Conservation (phyloP, 129 eudicot genomes). For the Artemisia annua region DNA sequence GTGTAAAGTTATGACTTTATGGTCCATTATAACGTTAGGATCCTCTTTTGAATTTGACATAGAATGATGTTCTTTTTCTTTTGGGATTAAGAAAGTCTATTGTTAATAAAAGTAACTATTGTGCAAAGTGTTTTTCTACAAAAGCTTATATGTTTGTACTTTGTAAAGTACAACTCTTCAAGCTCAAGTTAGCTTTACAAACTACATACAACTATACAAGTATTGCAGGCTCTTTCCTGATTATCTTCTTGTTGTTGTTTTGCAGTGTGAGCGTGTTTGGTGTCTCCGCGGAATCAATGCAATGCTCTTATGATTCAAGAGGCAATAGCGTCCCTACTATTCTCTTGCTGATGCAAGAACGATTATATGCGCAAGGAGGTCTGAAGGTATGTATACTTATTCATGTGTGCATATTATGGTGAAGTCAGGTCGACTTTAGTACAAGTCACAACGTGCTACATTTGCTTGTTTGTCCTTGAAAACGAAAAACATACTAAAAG, state of each 20-base stretch:
- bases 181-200: background rate
- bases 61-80: background rate
- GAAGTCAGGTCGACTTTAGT: no score
- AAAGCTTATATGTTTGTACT: no score
- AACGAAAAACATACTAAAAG: no score
- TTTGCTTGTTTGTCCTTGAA: no score
- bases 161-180: no score
- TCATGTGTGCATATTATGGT: no score
- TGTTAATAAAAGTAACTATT: no score
- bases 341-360: conserved; percentile 82
- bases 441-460: no score
- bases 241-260: conserved; percentile 7
- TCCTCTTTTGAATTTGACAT: no score
- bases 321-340: conserved; percentile 95
- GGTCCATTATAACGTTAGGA: background rate
- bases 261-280: conserved; percentile 92
- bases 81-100: no score
- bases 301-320: conserved; percentile 75
- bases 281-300: conserved; percentile 97
- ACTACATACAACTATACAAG: background rate
- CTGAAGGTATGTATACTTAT: conserved; percentile 48
- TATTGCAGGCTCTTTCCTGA: background rate
- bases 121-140: no score
- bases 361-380: conserved; percentile 82
- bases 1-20: conserved; percentile 7